phyloP scores from a whole-genome alignment of 192 early-diverging fungal species.

The Coemansia biformis region DNA sequence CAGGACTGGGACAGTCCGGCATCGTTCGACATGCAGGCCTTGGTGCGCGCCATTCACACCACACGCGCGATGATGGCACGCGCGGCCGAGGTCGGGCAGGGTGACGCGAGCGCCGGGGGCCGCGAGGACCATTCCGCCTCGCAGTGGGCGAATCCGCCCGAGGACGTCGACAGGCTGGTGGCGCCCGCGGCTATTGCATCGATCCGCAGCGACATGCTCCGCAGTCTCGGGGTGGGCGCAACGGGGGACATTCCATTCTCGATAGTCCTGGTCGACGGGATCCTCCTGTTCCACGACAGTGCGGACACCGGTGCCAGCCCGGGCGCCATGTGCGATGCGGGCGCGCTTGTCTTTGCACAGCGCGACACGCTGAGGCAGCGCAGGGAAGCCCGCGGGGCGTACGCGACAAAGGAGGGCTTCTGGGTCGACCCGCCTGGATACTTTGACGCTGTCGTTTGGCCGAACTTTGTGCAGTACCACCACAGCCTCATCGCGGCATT shows the following conservation, averaged over 20 bases:
- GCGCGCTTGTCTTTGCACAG: slow-evolving; percentile 51
- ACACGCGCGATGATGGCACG: slow-evolving; percentile 7
- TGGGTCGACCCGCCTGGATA: slow-evolving; percentile 75
- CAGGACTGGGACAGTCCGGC: slow-evolving; percentile 79
- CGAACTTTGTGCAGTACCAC: slow-evolving; percentile 56
- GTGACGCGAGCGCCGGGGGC: not conserved
- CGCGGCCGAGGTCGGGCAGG: not conserved
- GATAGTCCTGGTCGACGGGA: slow-evolving; percentile 60
- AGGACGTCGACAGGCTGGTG: slow-evolving; percentile 28
- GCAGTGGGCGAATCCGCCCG: slow-evolving; percentile 48
- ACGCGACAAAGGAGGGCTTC: slow-evolving; percentile 71
- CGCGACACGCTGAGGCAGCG: slow-evolving; percentile 60
- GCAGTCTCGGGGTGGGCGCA: slow-evolving; percentile 6
- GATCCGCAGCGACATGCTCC: slow-evolving; percentile 2
- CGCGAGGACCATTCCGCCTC: slow-evolving; percentile 11
- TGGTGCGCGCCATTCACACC: slow-evolving; percentile 11
- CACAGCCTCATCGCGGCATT: slow-evolving; percentile 9
- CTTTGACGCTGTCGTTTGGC: slow-evolving; percentile 73
- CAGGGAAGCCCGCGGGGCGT: slow-evolving; percentile 59
- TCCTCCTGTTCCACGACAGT: slow-evolving; percentile 66
- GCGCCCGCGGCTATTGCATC: slow-evolving; percentile 5
- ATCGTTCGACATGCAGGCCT: slow-evolving; percentile 55
- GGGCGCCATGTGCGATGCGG: slow-evolving; percentile 14
- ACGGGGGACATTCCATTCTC: slow-evolving; percentile 21
- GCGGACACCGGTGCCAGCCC: slow-evolving; percentile 43